Conservation (phyloP, 2,329 filamentous ascomycete species). For the Penicillium brevicompactum region DNA sequence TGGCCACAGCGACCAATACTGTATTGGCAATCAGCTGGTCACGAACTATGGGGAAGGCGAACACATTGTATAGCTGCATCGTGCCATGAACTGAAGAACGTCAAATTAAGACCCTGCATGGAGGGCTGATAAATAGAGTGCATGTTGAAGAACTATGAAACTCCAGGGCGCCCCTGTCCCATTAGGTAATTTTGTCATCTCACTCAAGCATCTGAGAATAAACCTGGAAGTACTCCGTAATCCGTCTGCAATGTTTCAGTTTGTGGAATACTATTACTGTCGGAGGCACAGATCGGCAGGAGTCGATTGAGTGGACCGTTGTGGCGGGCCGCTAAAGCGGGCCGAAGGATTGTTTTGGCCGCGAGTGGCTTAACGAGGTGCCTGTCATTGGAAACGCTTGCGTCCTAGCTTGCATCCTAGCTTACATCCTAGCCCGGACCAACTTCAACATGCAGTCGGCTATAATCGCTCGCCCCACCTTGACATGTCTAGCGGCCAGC, state of each 20-base stretch:
- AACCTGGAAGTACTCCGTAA: neutral
- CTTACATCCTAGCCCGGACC: neutral
- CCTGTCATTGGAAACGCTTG: slow-evolving; percentile 3
- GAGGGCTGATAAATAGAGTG: neutral
- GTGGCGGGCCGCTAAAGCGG: slow-evolving; percentile 1
- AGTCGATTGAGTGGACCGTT: neutral
- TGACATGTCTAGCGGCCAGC: neutral
- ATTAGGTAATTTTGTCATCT: neutral
- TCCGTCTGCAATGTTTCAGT: neutral
- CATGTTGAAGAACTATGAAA: neutral
- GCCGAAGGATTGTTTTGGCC: neutral
- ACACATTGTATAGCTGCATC: slow-evolving; percentile 18
- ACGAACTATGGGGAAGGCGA: slow-evolving; percentile 16
- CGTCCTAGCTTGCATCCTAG: neutral
- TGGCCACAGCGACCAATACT: slow-evolving; percentile 28
- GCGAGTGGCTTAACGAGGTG: neutral
- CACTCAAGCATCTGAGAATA: neutral
- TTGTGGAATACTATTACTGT: neutral
- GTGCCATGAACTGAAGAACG: neutral
- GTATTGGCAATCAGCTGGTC: slow-evolving; percentile 25
- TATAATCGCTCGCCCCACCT: neutral
- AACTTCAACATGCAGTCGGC: neutral
- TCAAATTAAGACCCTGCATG: neutral
- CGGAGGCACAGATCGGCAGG: neutral
- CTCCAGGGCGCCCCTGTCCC: neutral